phyloP scores from a whole-genome alignment of 148 eudicot species.

The Silene uniflora region DNA sequence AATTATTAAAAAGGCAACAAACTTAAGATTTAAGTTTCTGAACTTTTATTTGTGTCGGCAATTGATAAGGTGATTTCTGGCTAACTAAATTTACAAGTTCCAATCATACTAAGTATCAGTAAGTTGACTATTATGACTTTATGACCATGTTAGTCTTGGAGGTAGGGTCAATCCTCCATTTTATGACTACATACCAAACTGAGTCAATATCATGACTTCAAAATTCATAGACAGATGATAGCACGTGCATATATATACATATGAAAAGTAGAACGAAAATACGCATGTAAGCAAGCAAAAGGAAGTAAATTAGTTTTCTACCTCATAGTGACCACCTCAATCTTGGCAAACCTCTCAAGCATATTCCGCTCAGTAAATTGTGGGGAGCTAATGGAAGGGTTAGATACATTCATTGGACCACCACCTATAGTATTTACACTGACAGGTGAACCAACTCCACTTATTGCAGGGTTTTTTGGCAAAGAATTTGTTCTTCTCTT shows the following conservation, averaged over 20 bases:
- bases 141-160: no score
- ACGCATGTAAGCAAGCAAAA: neutral
- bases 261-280: neutral
- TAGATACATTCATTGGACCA: constrained; percentile 62
- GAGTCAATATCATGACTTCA: no score
- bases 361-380: constrained; percentile 49
- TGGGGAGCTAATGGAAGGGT: constrained; percentile 67
- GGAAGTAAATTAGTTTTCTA: constrained; percentile 24
- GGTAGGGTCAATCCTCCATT: no score
- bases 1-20: neutral
- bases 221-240: neutral
- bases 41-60: neutral
- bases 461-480: constrained; percentile 63
- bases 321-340: constrained; percentile 68
- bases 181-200: no score
- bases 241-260: neutral
- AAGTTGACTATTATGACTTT: no score
- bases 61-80: neutral
- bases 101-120: no score
- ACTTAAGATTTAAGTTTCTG: neutral
- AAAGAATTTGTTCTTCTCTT: constrained; percentile 77
- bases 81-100: no score
- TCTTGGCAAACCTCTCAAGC: constrained; percentile 70
- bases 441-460: constrained; percentile 85
- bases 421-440: constrained; percentile 70